phyloP scores from a whole-genome alignment of 257 asterid genomes.

The Coffea canephora region DNA sequence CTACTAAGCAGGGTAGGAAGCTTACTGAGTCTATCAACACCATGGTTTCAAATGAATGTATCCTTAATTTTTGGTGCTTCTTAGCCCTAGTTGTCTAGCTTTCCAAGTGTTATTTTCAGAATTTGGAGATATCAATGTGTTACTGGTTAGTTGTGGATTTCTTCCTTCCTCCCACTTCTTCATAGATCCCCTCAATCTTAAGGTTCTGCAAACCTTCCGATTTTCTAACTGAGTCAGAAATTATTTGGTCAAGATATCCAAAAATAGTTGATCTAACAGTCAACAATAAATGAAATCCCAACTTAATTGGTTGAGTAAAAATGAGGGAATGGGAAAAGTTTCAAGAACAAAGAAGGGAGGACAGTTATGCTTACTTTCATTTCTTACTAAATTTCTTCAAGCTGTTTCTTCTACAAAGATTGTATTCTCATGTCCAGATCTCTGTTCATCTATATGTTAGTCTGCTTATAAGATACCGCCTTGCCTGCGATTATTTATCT shows the following conservation, averaged over 20 bases:
- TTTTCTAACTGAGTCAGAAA: background rate
- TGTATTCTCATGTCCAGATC: background rate
- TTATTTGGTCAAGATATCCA: background rate
- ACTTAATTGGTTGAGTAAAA: background rate
- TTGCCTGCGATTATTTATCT: background rate
- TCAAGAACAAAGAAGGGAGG: background rate
- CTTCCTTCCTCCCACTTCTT: background rate
- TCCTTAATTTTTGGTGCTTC: no score
- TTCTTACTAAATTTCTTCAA: background rate
- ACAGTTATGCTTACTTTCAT: background rate
- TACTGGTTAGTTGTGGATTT: background rate
- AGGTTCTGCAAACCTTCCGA: no score
- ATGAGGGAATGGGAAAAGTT: background rate
- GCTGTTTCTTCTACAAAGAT: background rate
- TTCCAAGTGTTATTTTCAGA: background rate
- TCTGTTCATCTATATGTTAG: background rate
- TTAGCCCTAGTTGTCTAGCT: no score
- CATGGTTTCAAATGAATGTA: no score
- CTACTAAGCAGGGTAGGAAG: background rate
- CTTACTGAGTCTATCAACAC: background rate
- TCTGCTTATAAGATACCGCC: background rate
- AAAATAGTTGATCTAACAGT: background rate
- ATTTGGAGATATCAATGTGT: background rate
- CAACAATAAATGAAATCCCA: background rate
- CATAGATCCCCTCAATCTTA: no score